Evolutionary conservation across 257 asterid species (phyloP), one percentile per base, ranked within the genome.

Genomic region (Solanum dulcamara): DNA sequence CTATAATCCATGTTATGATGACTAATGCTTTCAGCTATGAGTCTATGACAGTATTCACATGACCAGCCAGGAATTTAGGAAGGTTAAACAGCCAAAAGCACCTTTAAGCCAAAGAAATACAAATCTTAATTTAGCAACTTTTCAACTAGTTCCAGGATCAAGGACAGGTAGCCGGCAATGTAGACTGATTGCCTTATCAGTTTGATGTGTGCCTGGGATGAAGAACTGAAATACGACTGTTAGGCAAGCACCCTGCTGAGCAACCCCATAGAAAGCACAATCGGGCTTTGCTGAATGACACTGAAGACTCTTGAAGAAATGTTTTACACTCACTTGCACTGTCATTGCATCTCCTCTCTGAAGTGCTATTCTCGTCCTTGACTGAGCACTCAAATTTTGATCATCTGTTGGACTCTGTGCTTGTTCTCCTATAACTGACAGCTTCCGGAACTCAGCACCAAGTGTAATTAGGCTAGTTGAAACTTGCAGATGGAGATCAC

Each of bases 81-180:
- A 7, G 59, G 17, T 48, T 79, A 79, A 33, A 79, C 44, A 0
- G 26, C 44, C 83, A 28, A 42, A 75, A 26, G 82, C 6, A 74
- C 81, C n/a, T 40, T 37, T 74, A 74, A 74, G 59, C 53, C 13
- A 46, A 46, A 77, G 82, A 77, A 77, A 6, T 46, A 46, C 62
- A 46, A 77, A 77, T 15, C 5, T 46, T 5, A 46, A 26, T 15
- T 79, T 30, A 79, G 28, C 5, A 10, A 77, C 62, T 20, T 66
- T 53, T 92, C 94, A 95, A 85, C 84, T 90, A 11, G 97, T 86
- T 1, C 99, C 99, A 0, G 97, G 95, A 91, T 96, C 98, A 17
- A 96, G 98, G 30, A 95, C 99, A 5, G 98, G 98, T 86, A 96
- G 90, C 90, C 96, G 85, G 84, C 98, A 96, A 86, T 96, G 97